These are phyloP conservation scores for Protostelium mycophagum DNA, from an alignment of 78 protist species.

Conservation along the genomic window DNA sequence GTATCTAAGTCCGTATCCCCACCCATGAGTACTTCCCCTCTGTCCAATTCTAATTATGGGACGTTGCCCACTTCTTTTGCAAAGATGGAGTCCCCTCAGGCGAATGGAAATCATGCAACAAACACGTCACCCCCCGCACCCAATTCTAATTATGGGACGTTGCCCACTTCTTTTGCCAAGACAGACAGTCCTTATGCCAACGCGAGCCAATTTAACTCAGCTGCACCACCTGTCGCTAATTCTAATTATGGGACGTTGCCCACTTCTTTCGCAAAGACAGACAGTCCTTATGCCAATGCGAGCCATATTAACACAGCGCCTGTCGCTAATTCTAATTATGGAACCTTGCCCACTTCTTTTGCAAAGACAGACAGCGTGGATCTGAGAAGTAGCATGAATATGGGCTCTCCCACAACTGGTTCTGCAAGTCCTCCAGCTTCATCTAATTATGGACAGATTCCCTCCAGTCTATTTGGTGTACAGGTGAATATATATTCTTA, in stretches of 20 bases:
- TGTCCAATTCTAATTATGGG: neutral
- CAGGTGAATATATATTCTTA: too few relatives aligned
- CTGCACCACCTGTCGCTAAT: neutral
- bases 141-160: neutral
- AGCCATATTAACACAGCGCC: neutral
- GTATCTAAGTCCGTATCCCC: neutral
- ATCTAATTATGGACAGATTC: too few relatives aligned
- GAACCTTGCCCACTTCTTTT: neutral
- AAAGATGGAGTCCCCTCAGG: too few relatives aligned
- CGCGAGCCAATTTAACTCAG: neutral
- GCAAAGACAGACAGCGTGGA: too few relatives aligned
- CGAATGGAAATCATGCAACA: too few relatives aligned
- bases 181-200: neutral
- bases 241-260: neutral
- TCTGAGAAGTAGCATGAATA: too few relatives aligned
- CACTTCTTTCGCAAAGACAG: neutral
- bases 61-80: neutral
- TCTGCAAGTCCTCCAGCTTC: too few relatives aligned
- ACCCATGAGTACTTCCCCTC: neutral
- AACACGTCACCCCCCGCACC: neutral
- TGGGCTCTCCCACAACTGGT: too few relatives aligned
- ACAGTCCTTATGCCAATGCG: neutral
- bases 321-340: neutral
- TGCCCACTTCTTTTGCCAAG: neutral
- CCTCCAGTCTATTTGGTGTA: too few relatives aligned